Percentiles rank a stretch among this genome's conserved stretches.
Conservation (phyloP, 306 rosid species). For the Gleditsia sinensis region DNA sequence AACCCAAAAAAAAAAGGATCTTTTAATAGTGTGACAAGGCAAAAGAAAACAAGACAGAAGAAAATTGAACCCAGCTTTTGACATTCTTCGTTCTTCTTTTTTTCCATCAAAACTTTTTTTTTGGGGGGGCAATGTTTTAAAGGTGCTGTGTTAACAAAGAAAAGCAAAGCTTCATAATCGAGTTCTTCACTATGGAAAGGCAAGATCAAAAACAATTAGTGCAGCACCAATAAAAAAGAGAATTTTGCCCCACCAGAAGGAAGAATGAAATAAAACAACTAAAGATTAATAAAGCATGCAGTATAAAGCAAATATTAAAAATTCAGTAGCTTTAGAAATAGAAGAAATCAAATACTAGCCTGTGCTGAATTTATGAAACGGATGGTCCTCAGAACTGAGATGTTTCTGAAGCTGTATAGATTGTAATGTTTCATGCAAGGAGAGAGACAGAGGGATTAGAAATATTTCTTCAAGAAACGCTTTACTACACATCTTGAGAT, state of each 20-base stretch:
- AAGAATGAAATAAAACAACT: background rate
- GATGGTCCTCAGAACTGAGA: slow-evolving; percentile 76
- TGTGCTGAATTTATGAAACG: slow-evolving; percentile 91
- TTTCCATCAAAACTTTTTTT: no score
- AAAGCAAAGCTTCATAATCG: background rate
- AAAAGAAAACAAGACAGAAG: slow-evolving; percentile 8
- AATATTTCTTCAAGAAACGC: slow-evolving; percentile 27
- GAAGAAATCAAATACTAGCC: slow-evolving; percentile 52
- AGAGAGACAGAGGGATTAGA: slow-evolving; percentile 25
- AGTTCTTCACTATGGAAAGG: slow-evolving; percentile 23
- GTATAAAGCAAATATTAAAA: slow-evolving; percentile 24
- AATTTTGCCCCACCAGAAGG: slow-evolving; percentile 14
- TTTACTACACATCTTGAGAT: slow-evolving; percentile 18
- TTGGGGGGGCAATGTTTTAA: slow-evolving; percentile 1
- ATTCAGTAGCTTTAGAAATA: slow-evolving; percentile 8
- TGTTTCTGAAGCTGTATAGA: slow-evolving; percentile 85
- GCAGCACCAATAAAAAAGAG: slow-evolving; percentile 25
- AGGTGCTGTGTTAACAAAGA: slow-evolving; percentile 5
- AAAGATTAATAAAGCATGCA: background rate
- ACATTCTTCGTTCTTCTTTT: slow-evolving; percentile 1
- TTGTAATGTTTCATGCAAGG: slow-evolving; percentile 37
- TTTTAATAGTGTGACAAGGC: slow-evolving; percentile 10
- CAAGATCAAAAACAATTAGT: background rate
- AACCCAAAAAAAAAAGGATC: background rate
- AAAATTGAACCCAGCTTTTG: slow-evolving; percentile 9